Base-by-base conservation (phyloP, 148 eudicot genomes). In the Selenicereus undatus region DNA sequence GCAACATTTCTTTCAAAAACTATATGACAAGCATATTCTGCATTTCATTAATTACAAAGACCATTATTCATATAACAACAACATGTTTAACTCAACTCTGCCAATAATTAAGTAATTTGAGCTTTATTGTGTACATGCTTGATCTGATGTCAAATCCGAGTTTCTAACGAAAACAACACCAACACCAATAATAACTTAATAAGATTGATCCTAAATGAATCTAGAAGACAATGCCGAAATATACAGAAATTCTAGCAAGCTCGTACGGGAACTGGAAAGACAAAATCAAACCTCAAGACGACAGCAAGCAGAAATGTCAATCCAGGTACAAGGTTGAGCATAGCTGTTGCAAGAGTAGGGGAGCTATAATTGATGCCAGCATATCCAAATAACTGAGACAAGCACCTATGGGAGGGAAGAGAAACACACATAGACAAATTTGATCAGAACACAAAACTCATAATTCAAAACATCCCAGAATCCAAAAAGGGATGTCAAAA, bases 251-350 rank as follows among this genome's bases (percentile, higher is more conserved):
- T 54, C 36, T 48, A 42, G 7, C 9, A 51, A 66, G 50, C n/a
- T 24, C 26, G 24, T 20, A 73, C 58, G 27, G 43, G 18, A 42
- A 45, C n/a, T 30, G 35, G 26, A 11, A 78, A 71, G 30, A 35
- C 12, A 24, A 77, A 4, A 78, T 16, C 76, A 60, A 81, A 91
- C 97, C 97, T 86, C 81, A 89, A 85, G 75, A 89, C 78, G 81
- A 91, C 81, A 43, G 97, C 95, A 74, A 93, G 89, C 71, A 90
- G 42, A 87, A 93, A 91, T 36, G 97, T 93, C 70, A 91, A 90
- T 54, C 92, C 97, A 2, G 97, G 97, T 73, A 91, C 66, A 83
- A 93, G 93, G 83, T 91, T 91, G 80, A 93, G 84, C 89, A 93
- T 87, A 42, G 95, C 88, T 14, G 94, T 75, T 11, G 82, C 91